Evolutionary conservation across 768 basidiomycete species (phyloP).

Genomic region (Basidioascus undulatus): DNA sequence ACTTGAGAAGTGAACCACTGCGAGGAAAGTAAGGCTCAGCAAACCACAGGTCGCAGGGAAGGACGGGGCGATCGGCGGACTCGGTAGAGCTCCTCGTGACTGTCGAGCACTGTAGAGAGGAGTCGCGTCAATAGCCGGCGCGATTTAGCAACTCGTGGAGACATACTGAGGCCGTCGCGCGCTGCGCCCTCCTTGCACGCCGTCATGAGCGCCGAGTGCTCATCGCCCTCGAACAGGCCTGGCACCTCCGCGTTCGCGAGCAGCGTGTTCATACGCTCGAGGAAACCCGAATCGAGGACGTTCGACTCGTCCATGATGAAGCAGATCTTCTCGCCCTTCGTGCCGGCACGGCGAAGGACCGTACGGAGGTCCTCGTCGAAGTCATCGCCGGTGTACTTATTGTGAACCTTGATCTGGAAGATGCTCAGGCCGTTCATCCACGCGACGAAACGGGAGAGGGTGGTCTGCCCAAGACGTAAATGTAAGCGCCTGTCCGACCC

Average conservation of each 20-base stretch:
- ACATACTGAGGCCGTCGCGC: constrained; percentile 83
- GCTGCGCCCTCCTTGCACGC: constrained; percentile 99
- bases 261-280: constrained; percentile 99
- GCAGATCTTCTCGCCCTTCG: constrained; percentile 96
- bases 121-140: too few relatives aligned
- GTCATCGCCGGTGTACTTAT: constrained; percentile 94
- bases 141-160: too few relatives aligned
- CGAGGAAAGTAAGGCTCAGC: too few relatives aligned
- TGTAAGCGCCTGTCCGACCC: too few relatives aligned
- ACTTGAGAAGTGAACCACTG: constrained; percentile 99
- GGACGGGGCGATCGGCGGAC: too few relatives aligned
- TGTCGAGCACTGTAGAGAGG: too few relatives aligned
- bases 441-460: constrained; percentile 87
- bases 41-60: too few relatives aligned
- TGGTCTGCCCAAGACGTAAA: constrained; percentile 36
- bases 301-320: constrained; percentile 99
- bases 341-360: constrained; percentile 81
- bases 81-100: constrained; percentile 89
- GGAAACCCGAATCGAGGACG: constrained; percentile 91
- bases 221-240: constrained; percentile 99
- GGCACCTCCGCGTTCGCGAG: constrained; percentile 99
- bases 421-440: constrained; percentile 99
- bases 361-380: constrained; percentile 93
- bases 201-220: constrained; percentile 92
- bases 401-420: constrained; percentile 98